Conservation (phyloP, 2,329 filamentous ascomycete genomes). For the Nemania bipapillata region DNA sequence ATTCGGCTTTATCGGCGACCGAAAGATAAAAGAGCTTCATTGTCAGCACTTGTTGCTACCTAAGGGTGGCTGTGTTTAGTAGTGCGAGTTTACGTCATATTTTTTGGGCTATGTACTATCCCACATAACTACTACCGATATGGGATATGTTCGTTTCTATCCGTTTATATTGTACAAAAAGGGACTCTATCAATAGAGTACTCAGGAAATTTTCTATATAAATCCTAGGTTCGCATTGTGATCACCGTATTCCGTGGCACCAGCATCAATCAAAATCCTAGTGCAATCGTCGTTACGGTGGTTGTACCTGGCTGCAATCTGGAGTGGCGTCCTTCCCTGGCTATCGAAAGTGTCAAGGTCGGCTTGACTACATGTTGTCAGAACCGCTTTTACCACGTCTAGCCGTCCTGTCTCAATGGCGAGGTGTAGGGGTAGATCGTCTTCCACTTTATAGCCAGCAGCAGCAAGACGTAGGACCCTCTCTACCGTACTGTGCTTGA, state of each 20-base stretch:
- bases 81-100: no score
- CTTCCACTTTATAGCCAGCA: background rate
- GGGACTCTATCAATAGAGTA: no score
- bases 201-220: background rate
- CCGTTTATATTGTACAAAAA: no score
- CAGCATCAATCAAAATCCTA: background rate
- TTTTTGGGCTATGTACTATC: no score
- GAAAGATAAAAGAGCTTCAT: background rate
- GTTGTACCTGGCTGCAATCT: background rate
- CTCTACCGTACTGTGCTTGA: background rate
- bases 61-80: background rate
- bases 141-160: background rate
- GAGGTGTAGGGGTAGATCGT: background rate
- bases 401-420: background rate
- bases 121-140: no score
- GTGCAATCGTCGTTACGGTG: background rate
- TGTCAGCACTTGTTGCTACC: background rate
- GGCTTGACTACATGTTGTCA: background rate
- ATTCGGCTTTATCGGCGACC: background rate
- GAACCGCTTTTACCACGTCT: background rate
- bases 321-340: background rate
- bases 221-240: no score
- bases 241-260: no score
- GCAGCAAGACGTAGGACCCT: background rate
- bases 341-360: background rate